Base-by-base conservation (phyloP, 257 asterid genomes). In the Solanum gandarillasii region DNA sequence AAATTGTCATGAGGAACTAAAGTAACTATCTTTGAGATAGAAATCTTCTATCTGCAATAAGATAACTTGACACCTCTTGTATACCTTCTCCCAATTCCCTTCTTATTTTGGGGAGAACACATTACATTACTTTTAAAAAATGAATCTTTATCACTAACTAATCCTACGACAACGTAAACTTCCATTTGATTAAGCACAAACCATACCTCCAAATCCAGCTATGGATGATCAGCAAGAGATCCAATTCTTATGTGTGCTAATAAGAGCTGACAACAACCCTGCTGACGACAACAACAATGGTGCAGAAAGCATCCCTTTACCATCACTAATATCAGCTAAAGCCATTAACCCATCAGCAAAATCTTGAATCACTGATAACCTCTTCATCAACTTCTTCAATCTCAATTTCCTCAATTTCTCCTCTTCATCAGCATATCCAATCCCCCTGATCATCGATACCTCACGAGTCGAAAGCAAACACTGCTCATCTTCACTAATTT, bases 161-260 rank as follows among this genome's bases (percentile, higher is more conserved):
- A 75, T 23, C 52, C 83, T 21, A 74, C 2, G 31, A 74, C 38
- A 43, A 43, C 67, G 31, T 79, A 46, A 79, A 5, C n/a, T 79
- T 27, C 85, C 68, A 81, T 18, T 9, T 81, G 27, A 29, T 82
- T 20, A 31, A 48, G 43, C 85, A 48, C 70, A 82, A 48, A 29
- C 0, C 39, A 13, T 82, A 82, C 68, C 85, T 82, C 85, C 85
- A 48, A 79, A 82, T 82, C 31, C 85, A 82, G 29, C 29, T 38
- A 39, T 76, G 38, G 81, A 41, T 4, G 43, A 48, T 82, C 88
- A 93, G 90, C 94, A 95, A 70, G 98, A 91, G 78, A 93, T 32
- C 99, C 99, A 96, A 68, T 96, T 96, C 95, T 96, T 96, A 87
- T 93, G 99, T 81, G 99, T 94, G 75, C 98, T 96, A 83, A 96